A percentile compares a stretch with the other conserved stretches of the same genome.
Evolutionary conservation across 305 asterid species (phyloP).

Genomic region (Solanum hybrid): DNA sequence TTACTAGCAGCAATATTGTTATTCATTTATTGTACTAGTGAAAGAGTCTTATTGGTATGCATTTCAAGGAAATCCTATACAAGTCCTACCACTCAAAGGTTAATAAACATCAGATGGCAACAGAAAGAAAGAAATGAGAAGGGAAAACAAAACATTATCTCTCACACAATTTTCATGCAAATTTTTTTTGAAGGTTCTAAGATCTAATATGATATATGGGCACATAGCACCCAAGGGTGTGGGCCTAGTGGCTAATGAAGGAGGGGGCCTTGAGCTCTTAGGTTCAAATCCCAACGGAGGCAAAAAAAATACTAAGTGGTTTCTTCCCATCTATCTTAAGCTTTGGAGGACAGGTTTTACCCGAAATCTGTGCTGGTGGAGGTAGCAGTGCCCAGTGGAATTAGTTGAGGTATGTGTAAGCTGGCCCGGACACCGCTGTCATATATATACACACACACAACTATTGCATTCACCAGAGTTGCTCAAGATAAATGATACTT

Average conservation of each 20-base stretch:
- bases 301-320: neutral
- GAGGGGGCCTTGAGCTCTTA: neutral
- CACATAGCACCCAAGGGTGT: neutral
- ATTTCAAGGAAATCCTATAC: neutral
- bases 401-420: neutral
- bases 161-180: neutral
- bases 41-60: neutral
- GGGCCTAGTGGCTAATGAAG: neutral
- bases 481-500: neutral
- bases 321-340: neutral
- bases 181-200: neutral
- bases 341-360: neutral
- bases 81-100: neutral
- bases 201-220: neutral
- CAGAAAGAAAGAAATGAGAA: neutral
- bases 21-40: neutral
- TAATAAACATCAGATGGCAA: neutral
- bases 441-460: neutral
- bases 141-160: neutral
- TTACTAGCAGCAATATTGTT: neutral
- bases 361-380: neutral
- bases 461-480: neutral
- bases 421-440: neutral
- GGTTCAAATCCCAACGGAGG: neutral
- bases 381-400: neutral